Conservation (phyloP, 257 asterid genomes). For the Fraxinus excelsior region DNA sequence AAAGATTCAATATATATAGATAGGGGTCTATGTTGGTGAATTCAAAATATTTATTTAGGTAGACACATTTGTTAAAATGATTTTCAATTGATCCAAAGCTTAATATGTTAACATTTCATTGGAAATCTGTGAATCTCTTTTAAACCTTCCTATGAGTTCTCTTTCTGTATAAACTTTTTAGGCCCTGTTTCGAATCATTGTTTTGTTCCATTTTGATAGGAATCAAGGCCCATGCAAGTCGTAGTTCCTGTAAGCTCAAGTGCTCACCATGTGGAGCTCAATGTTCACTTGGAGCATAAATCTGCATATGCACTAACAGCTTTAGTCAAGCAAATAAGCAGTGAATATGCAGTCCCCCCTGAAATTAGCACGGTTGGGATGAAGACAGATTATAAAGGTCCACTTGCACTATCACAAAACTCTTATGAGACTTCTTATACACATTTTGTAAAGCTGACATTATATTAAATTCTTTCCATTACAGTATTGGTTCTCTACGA, state of each 20-base stretch:
- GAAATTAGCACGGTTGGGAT: slow-evolving; percentile 56
- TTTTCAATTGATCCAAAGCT: not conserved
- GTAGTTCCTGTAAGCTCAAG: slow-evolving; percentile 72
- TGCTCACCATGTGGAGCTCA: slow-evolving; percentile 81
- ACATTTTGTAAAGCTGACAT: not conserved
- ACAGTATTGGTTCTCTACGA: slow-evolving; percentile 75
- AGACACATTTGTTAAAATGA: not conserved
- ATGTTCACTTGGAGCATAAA: slow-evolving; percentile 62
- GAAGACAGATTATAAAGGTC: slow-evolving; percentile 74
- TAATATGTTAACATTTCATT: not conserved
- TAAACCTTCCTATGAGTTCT: not conserved
- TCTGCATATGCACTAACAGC: slow-evolving; percentile 73
- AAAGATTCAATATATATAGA: not conserved
- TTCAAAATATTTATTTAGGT: not conserved
- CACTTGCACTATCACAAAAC: slow-evolving; percentile 2
- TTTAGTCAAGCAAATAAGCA: slow-evolving; percentile 67
- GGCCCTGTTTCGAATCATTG: not conserved
- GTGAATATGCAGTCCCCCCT: slow-evolving; percentile 55
- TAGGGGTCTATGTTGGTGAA: not conserved
- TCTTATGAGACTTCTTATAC: not conserved
- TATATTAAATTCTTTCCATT: slow-evolving; percentile 9
- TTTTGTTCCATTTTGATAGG: slow-evolving; percentile 41
- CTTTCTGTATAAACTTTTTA: not conserved
- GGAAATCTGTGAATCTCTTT: not conserved
- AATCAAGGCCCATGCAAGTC: slow-evolving; percentile 61